Evolutionary conservation across 2,329 filamentous ascomycete species (phyloP).

Genomic region (Paramyrothecium roridum): DNA sequence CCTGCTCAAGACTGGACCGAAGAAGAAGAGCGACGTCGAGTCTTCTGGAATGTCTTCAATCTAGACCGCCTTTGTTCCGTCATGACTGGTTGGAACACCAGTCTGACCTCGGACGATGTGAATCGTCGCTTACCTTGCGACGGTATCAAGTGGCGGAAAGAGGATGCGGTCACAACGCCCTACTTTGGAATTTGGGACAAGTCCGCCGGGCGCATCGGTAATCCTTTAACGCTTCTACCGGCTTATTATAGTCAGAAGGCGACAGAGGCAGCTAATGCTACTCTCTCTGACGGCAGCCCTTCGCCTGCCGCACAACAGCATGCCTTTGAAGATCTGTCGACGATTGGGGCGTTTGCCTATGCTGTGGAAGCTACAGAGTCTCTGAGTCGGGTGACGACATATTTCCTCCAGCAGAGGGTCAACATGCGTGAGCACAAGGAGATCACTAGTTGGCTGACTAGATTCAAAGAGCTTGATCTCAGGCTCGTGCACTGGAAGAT

Average conservation of each 20-base stretch:
- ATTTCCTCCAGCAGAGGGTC: slow-evolving; percentile 37
- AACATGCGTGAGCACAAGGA: slow-evolving; percentile 31
- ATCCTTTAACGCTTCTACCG: slow-evolving; percentile 26
- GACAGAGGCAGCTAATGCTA: slow-evolving; percentile 3
- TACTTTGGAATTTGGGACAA: slow-evolving; percentile 39
- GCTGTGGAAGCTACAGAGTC: slow-evolving; percentile 40
- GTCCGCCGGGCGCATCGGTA: slow-evolving; percentile 26
- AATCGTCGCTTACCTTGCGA: slow-evolving; percentile 33
- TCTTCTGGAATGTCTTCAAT: slow-evolving; percentile 35
- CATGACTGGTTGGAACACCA: slow-evolving; percentile 32
- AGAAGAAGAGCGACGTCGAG: slow-evolving; percentile 28
- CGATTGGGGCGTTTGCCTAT: slow-evolving; percentile 39
- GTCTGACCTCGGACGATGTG: slow-evolving; percentile 29
- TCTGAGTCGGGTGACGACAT: slow-evolving; percentile 35
- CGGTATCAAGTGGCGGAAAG: slow-evolving; percentile 32
- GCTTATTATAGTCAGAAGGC: slow-evolving; percentile 7
- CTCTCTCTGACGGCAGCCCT: slow-evolving; percentile 8
- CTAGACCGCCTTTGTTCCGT: slow-evolving; percentile 29
- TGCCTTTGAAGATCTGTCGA: slow-evolving; percentile 27
- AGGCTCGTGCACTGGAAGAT: slow-evolving; percentile 31
- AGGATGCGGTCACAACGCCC: slow-evolving; percentile 30
- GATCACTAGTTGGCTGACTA: slow-evolving; percentile 34
- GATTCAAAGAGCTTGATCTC: slow-evolving; percentile 42
- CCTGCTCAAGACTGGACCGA: slow-evolving; percentile 19
- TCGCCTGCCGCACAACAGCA: slow-evolving; percentile 6